phyloP scores from a whole-genome alignment of 2,329 filamentous ascomycete species.

The Celoporthe dispersa region DNA sequence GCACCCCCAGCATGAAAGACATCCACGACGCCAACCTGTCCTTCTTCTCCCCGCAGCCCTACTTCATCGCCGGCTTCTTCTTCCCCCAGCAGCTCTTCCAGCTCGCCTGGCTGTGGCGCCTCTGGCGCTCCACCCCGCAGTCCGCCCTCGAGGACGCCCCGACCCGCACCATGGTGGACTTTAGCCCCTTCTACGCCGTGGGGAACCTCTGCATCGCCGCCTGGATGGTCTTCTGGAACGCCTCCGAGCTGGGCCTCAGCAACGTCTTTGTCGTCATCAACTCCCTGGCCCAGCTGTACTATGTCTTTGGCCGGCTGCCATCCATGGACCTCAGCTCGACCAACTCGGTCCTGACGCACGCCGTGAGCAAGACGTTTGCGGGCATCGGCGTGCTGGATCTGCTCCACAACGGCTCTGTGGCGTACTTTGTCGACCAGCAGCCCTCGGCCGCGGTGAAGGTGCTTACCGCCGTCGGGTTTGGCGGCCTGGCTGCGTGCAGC shows the following conservation, averaged over 20 bases:
- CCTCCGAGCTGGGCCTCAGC: conserved; percentile 51
- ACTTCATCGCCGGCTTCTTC: conserved; percentile 64
- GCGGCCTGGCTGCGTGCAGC: conserved; percentile 49
- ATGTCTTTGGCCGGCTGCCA: conserved; percentile 52
- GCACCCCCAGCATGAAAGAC: conserved; percentile 61
- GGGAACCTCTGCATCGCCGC: conserved; percentile 64
- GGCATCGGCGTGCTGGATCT: conserved; percentile 64
- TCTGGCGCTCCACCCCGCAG: conserved; percentile 53
- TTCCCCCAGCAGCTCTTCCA: conserved; percentile 65
- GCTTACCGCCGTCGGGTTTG: conserved; percentile 58
- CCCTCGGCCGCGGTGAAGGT: conserved; percentile 53
- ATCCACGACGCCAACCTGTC: conserved; percentile 61
- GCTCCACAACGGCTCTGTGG: conserved; percentile 61
- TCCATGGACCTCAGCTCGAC: conserved; percentile 55
- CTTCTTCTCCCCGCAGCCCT: conserved; percentile 62
- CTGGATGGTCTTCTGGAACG: conserved; percentile 68
- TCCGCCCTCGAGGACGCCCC: conserved; percentile 44
- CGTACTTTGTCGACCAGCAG: conserved; percentile 54
- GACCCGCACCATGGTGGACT: conserved; percentile 54
- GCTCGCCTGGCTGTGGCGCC: conserved; percentile 59
- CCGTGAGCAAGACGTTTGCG: conserved; percentile 63
- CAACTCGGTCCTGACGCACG: conserved; percentile 59
- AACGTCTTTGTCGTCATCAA: conserved; percentile 63
- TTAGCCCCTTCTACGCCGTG: conserved; percentile 57
- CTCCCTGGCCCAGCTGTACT: conserved; percentile 58